Evolutionary conservation across 257 asterid species (phyloP).

Genomic region (Petrea volubilis): DNA sequence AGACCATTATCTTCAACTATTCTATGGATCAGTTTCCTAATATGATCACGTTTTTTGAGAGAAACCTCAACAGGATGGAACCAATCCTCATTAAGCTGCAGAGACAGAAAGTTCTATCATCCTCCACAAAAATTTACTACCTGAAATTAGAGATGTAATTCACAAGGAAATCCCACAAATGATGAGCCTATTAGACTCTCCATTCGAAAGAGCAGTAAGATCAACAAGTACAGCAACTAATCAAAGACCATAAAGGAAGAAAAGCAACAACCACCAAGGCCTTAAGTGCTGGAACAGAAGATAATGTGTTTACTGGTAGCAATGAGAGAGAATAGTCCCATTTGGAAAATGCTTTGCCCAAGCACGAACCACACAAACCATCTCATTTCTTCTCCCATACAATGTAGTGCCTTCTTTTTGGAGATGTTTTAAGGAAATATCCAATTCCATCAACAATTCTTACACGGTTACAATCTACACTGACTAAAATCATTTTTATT

Average conservation of each 20-base stretch:
- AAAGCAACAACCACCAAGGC: slow-evolving; percentile 11
- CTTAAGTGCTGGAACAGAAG: not conserved
- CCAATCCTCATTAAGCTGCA: slow-evolving; percentile 79
- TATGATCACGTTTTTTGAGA: slow-evolving; percentile 58
- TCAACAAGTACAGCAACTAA: not conserved
- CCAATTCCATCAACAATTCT: not conserved
- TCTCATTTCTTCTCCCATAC: not conserved
- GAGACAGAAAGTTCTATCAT: slow-evolving; percentile 8
- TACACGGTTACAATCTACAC: not conserved
- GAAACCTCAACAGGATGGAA: slow-evolving; percentile 83
- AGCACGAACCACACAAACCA: not conserved
- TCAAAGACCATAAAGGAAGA: not conserved
- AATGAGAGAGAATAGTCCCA: not conserved
- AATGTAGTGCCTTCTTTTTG: not conserved
- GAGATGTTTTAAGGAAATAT: not conserved
- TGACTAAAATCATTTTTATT: not conserved
- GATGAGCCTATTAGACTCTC: not conserved
- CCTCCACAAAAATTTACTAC: not conserved
- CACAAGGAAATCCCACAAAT: not conserved
- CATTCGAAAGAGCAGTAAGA: not conserved
- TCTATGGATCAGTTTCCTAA: slow-evolving; percentile 54
- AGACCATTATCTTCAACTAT: slow-evolving; percentile 40
- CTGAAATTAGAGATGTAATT: not conserved
- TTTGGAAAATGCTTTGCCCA: not conserved
- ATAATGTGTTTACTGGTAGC: not conserved